Evolutionary conservation across 2,329 filamentous ascomycete species (phyloP), one percentile per base, ranked within the genome.

Genomic region (Diaporthe caulivora): DNA sequence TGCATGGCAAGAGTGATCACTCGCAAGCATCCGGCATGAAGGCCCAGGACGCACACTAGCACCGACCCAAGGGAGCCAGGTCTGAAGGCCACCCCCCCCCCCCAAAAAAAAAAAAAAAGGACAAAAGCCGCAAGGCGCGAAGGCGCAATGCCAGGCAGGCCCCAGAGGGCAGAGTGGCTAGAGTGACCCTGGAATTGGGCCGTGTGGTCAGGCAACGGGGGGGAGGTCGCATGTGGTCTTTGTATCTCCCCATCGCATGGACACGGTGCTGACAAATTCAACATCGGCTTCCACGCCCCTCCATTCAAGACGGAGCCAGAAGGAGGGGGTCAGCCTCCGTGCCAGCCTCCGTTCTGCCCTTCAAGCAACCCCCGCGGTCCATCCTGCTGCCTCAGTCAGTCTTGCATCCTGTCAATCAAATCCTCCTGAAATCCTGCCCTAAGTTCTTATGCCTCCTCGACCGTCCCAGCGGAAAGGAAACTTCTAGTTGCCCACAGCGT

Each of bases 231-330:
- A 53, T 37, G 47, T 67, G 62, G 62, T 26, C 62, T 53, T 53
- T 53, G 47, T 53, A 40, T 67, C 62, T 67, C 47, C 62, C 62
- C 62, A 67, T 67, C 31, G 47, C 47, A 67, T 40, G 51, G 31
- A 67, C 17, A 53, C 55, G 60, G 69, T 70, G 76, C 76, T 79
- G 75, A 79, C 78, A 79, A 79, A 79, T 79, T 78, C 70, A 76
- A 74, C 73, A 67, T 75, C 62, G 62, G 57, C 47, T 49, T 76
- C 77, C 77, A 77, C 74, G 77, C 77, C 77, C 77, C 75, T 75
- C 75, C 62, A 72, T 53, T 58, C 10, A 37, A 34, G 37, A 55
- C 53, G 49, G 34, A 69, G 40, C 49, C 40, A 62, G 34, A 44
- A 57, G 53, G 57, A 47, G 55, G 31, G 55, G 29, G 55, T 55